Percentiles rank a stretch among this genome's conserved stretches.
phyloP scores from a whole-genome alignment of 805 yeast species.

The Candida maris region DNA sequence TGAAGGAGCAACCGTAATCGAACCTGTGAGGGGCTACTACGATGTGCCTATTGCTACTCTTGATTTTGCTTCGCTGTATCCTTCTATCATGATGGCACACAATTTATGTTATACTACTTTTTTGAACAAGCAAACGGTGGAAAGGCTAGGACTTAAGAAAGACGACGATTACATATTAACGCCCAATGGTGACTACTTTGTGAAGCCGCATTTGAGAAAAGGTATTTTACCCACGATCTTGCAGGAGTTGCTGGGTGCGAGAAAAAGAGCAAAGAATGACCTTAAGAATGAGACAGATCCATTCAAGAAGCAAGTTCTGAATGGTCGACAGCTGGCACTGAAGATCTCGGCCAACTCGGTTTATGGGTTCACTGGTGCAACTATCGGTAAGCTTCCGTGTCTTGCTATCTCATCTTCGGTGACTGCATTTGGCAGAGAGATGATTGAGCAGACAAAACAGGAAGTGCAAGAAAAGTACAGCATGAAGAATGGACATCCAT shows the following conservation, averaged over 20 bases:
- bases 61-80: conserved; percentile 96
- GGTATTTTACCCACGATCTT: conserved; percentile 92
- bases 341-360: conserved; percentile 98
- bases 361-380: conserved; percentile 98
- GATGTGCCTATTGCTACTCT: conserved; percentile 96
- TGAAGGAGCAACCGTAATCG: conserved; percentile 99
- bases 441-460: conserved; percentile 89
- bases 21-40: conserved; percentile 92
- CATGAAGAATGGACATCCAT: conserved; percentile 77
- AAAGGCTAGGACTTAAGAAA: conserved; percentile 57
- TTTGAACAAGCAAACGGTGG: conserved; percentile 63
- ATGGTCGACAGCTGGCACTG: conserved; percentile 95
- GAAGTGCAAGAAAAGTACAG: conserved; percentile 80
- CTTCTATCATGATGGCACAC: conserved; percentile 99
- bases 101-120: conserved; percentile 93
- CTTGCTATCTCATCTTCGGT: conserved; percentile 93
- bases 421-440: conserved; percentile 92
- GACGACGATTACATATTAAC: conserved; percentile 79
- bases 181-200: conserved; percentile 91
- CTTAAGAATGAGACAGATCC: conserved; percentile 92
- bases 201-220: conserved; percentile 60
- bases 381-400: conserved; percentile 95
- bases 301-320: conserved; percentile 85
- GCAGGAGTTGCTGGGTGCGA: conserved; percentile 82
- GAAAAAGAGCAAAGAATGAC: conserved; percentile 90